These are phyloP conservation scores for Pestalotiopsis sp. DNA, from an alignment of 2,329 filamentous ascomycete genomes.

Conservation along the genomic window DNA sequence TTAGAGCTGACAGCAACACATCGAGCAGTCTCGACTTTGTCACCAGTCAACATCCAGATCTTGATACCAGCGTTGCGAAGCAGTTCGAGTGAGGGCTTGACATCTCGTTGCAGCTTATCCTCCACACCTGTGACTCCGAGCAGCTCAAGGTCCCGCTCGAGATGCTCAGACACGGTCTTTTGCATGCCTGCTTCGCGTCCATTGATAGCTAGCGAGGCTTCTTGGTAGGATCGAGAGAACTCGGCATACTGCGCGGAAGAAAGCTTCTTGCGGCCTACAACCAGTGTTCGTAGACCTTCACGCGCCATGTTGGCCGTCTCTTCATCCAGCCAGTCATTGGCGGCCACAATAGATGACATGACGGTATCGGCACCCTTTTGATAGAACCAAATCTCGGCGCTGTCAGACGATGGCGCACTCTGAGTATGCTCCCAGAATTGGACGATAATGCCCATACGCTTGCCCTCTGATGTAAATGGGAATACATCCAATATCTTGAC, in stretches of 20 bases:
- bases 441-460: slow-evolving; percentile 96
- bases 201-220: slow-evolving; percentile 78
- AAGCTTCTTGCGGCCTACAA: slow-evolving; percentile 88
- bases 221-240: slow-evolving; percentile 72
- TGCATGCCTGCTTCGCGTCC: slow-evolving; percentile 82
- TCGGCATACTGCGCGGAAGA: slow-evolving; percentile 77
- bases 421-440: slow-evolving; percentile 69
- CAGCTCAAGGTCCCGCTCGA: slow-evolving; percentile 87
- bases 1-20: slow-evolving; percentile 96
- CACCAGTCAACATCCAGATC: slow-evolving; percentile 99
- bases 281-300: slow-evolving; percentile 89
- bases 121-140: slow-evolving; percentile 98
- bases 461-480: slow-evolving; percentile 96
- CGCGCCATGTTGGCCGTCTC: slow-evolving; percentile 99
- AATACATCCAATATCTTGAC: slow-evolving; percentile 93
- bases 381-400: slow-evolving; percentile 94
- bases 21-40: slow-evolving; percentile 96
- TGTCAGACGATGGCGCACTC: slow-evolving; percentile 47
- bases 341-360: slow-evolving; percentile 91
- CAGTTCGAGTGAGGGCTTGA: slow-evolving; percentile 92
- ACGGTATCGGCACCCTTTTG: slow-evolving; percentile 98
- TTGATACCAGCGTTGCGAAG: slow-evolving; percentile 97
- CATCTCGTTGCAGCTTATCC: slow-evolving; percentile 92
- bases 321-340: slow-evolving; percentile 98
- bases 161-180: slow-evolving; percentile 72